Conservation (phyloP, 1,139 yeast genomes). For the Debaryomycetaceae sp. region DNA sequence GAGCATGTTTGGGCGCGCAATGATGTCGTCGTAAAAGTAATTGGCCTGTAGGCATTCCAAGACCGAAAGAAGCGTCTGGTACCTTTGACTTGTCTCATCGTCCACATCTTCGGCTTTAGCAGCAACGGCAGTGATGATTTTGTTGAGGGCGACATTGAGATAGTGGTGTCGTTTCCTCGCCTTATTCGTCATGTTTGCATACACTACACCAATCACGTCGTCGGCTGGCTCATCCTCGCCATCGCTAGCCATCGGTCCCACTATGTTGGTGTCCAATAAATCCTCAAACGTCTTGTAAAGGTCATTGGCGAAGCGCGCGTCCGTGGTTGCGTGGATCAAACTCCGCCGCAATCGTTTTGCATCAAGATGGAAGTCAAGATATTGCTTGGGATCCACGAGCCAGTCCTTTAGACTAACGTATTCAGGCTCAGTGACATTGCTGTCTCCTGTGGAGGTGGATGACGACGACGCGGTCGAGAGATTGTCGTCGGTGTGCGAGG, state of each 20-base stretch:
- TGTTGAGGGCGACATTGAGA: too few relatives aligned
- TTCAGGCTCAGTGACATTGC: conserved; percentile 10
- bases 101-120: conserved; percentile 17
- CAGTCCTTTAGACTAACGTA: conserved; percentile 33
- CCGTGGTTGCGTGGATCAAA: conserved; percentile 10
- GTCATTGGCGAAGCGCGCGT: conserved; percentile 26
- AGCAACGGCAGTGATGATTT: too few relatives aligned
- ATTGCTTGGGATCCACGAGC: conserved; percentile 18
- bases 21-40: conserved; percentile 40
- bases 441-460: conserved; percentile 12
- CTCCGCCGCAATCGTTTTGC: too few relatives aligned
- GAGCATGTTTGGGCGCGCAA: conserved; percentile 42
- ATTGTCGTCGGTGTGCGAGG: conserved; percentile 1
- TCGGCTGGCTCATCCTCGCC: too few relatives aligned
- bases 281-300: conserved; percentile 32
- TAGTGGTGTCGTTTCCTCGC: too few relatives aligned
- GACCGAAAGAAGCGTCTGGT: conserved; percentile 43
- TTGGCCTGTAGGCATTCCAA: conserved; percentile 56
- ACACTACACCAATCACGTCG: too few relatives aligned
- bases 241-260: too few relatives aligned
- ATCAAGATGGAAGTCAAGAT: too few relatives aligned
- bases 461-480: conserved; percentile 2
- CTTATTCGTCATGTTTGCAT: too few relatives aligned
- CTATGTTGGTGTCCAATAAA: conserved; percentile 17
- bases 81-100: conserved; percentile 1